A percentile compares a stretch with the other conserved stretches of the same genome.
Conservation (phyloP, 306 rosid genomes). For the Vigna hirtella region DNA sequence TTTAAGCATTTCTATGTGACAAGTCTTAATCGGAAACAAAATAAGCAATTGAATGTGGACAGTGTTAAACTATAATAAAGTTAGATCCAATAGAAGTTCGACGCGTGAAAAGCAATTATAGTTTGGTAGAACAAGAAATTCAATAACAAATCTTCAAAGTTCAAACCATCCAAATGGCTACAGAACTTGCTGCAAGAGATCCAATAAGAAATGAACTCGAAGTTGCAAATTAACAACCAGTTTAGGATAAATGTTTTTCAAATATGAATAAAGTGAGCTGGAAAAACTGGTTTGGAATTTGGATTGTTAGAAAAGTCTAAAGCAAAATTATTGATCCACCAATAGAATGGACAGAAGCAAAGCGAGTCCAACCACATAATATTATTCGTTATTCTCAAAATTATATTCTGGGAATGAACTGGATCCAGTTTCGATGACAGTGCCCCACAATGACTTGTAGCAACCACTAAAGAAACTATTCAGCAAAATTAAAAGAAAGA, state of each 20-base stretch:
- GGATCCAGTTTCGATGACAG: constrained; percentile 31
- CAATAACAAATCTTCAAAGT: constrained; percentile 32
- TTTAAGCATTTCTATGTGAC: constrained; percentile 3
- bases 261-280: constrained; percentile 6
- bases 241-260: constrained; percentile 28
- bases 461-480: constrained; percentile 20
- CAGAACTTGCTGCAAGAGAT: constrained; percentile 28
- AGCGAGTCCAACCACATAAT: constrained; percentile 16
- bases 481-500: neutral
- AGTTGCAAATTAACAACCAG: constrained; percentile 23
- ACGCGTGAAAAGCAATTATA: constrained; percentile 20
- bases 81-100: constrained; percentile 39
- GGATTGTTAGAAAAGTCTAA: neutral
- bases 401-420: constrained; percentile 31
- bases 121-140: constrained; percentile 35
- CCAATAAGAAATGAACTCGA: constrained; percentile 12
- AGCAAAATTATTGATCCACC: constrained; percentile 13
- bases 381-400: constrained; percentile 31
- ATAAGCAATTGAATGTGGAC: constrained; percentile 30
- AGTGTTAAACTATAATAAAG: constrained; percentile 27
- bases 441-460: constrained; percentile 33
- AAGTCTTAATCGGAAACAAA: constrained; percentile 27
- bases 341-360: constrained; percentile 20
- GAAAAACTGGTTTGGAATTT: constrained; percentile 4
- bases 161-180: constrained; percentile 9